phyloP scores from a whole-genome alignment of 2,329 filamentous ascomycete genomes.

The Boeremia exigua region DNA sequence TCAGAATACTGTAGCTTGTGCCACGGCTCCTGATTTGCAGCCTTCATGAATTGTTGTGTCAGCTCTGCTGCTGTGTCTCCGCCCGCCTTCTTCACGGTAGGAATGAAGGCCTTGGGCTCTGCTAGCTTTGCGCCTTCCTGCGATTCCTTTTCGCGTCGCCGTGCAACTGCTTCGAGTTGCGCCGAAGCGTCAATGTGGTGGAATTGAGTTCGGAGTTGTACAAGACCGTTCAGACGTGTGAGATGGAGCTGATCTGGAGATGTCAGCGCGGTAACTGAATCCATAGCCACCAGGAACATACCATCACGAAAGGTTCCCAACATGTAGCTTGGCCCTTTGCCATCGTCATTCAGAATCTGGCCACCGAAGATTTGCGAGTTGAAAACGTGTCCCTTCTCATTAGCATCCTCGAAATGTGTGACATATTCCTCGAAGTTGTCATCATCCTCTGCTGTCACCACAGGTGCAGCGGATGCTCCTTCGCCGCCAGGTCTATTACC shows the following conservation, averaged over 20 bases:
- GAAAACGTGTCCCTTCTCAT: constrained; percentile 74
- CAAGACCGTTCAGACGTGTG: constrained; percentile 79
- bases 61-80: constrained; percentile 71
- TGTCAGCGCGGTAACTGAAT: constrained; percentile 9
- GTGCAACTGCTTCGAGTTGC: constrained; percentile 68
- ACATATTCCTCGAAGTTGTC: constrained; percentile 67
- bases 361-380: constrained; percentile 85
- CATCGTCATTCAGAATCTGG: constrained; percentile 71
- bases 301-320: constrained; percentile 87
- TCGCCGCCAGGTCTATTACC: constrained; percentile 35
- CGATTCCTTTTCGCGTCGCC: constrained; percentile 54
- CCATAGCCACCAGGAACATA: constrained; percentile 50
- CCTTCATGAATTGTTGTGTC: constrained; percentile 76
- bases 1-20: constrained; percentile 78
- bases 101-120: constrained; percentile 79
- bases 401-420: constrained; percentile 64
- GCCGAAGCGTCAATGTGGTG: constrained; percentile 88
- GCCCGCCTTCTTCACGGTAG: constrained; percentile 80
- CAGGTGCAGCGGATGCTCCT: constrained; percentile 27
- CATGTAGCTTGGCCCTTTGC: constrained; percentile 80
- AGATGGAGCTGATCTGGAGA: constrained; percentile 77
- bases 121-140: constrained; percentile 51
- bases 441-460: constrained; percentile 61
- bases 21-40: constrained; percentile 85
- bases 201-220: constrained; percentile 89